Percentiles rank a stretch among this genome's conserved stretches.
Conservation (phyloP, 2,329 filamentous ascomycete species). For the Allantophomopsis lycopodina region DNA sequence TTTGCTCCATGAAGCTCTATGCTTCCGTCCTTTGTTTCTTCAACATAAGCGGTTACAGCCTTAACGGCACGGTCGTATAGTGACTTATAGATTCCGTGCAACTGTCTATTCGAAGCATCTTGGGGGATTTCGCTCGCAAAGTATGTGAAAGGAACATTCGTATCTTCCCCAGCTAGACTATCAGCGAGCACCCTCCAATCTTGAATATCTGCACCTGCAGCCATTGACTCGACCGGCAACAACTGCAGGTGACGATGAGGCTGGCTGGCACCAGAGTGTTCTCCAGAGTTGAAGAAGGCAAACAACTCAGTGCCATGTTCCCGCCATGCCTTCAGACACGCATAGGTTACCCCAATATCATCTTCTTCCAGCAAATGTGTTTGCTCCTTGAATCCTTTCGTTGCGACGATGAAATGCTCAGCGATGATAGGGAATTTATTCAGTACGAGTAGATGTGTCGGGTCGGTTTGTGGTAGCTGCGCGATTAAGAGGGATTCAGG, state of each 20-base stretch:
- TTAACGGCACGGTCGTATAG: slow-evolving; percentile 11
- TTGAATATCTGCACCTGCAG: slow-evolving; percentile 23
- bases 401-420: slow-evolving; percentile 60
- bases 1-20: neutral
- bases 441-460: slow-evolving; percentile 49
- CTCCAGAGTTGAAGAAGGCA: slow-evolving; percentile 42
- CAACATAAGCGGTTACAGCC: slow-evolving; percentile 1
- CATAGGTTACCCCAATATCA: slow-evolving; percentile 47
- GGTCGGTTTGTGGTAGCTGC: slow-evolving; percentile 23
- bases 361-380: slow-evolving; percentile 43
- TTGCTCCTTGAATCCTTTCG: slow-evolving; percentile 48
- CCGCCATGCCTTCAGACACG: slow-evolving; percentile 37
- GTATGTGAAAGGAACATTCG: slow-evolving; percentile 16
- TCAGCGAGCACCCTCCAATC: slow-evolving; percentile 38
- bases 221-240: slow-evolving; percentile 52
- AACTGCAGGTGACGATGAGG: slow-evolving; percentile 61
- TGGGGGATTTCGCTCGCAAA: slow-evolving; percentile 11
- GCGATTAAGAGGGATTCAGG: slow-evolving; percentile 37
- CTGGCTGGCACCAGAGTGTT: slow-evolving; percentile 56
- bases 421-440: slow-evolving; percentile 66
- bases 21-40: neutral
- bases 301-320: slow-evolving; percentile 26
- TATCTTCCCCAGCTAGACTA: slow-evolving; percentile 13
- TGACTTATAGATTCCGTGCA: slow-evolving; percentile 11
- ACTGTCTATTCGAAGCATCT: slow-evolving; percentile 5